phyloP scores from a whole-genome alignment of 2,329 filamentous ascomycete species.

The Alternaria panax region DNA sequence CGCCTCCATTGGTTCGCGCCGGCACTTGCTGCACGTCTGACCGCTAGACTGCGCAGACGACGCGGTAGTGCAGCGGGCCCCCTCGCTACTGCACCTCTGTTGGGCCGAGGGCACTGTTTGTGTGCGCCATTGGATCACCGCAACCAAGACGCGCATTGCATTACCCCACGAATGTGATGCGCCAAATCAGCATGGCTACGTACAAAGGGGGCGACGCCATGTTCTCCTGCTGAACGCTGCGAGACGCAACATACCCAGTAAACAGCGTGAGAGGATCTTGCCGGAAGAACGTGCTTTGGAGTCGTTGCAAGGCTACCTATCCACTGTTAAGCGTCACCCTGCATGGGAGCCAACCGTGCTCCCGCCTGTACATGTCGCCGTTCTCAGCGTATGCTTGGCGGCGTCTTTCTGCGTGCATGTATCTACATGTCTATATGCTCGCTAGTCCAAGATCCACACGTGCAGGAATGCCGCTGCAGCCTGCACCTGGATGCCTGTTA shows the following conservation, averaged over 20 bases:
- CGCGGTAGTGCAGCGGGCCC: conserved; percentile 24
- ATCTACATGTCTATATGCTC: neutral
- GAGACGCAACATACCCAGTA: neutral
- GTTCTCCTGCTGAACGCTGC: neutral
- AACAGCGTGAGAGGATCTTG: neutral
- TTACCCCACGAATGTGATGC: conserved; percentile 11
- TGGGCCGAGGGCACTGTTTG: conserved; percentile 24
- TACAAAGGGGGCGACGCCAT: neutral
- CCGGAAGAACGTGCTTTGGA: neutral
- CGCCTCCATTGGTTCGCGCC: conserved; percentile 16
- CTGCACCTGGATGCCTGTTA: neutral
- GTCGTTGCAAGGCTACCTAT: neutral
- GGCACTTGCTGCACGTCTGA: conserved; percentile 16
- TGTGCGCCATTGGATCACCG: conserved; percentile 26
- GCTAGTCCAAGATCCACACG: neutral
- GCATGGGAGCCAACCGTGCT: neutral
- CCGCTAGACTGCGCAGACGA: conserved; percentile 24
- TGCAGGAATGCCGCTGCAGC: neutral
- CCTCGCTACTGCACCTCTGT: conserved; percentile 16
- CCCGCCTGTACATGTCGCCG: neutral
- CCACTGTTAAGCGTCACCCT: neutral
- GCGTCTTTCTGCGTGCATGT: neutral
- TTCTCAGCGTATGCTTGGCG: neutral
- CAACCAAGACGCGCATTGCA: conserved; percentile 11
- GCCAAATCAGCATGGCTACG: neutral